A percentile compares a stretch with the other conserved stretches of the same genome.
Evolutionary conservation across 192 early-diverging fungal genomes (phyloP).

Genomic region (Pecoramyces ruminantium): DNA sequence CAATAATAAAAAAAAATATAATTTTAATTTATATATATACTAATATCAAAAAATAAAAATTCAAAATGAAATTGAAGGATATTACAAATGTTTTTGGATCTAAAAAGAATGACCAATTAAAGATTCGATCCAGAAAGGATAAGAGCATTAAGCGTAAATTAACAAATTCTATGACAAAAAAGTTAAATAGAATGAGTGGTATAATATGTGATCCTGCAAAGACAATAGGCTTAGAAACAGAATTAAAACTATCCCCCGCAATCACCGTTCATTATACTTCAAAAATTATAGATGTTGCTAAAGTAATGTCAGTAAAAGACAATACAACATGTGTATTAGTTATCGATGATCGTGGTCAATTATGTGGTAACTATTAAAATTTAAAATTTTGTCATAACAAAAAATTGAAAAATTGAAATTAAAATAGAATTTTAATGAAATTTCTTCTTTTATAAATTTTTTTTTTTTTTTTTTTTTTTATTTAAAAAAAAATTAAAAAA

Average conservation of each 20-base stretch:
- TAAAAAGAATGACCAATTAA: not conserved
- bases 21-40: too few relatives aligned
- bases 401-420: too few relatives aligned
- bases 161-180: not conserved
- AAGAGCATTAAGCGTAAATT: not conserved
- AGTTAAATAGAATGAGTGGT: not conserved
- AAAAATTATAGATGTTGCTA: not conserved
- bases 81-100: not conserved
- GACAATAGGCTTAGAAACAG: not conserved
- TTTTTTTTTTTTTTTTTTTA: not conserved
- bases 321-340: not conserved
- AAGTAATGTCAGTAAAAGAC: not conserved
- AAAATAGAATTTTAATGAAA: too few relatives aligned
- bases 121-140: not conserved
- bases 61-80: not conserved
- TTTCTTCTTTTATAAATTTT: too few relatives aligned
- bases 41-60: too few relatives aligned
- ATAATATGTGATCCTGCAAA: not conserved
- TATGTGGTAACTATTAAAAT: not conserved
- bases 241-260: not conserved
- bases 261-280: not conserved
- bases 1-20: too few relatives aligned
- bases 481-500: too few relatives aligned
- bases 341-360: not conserved
- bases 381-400: too few relatives aligned